These are phyloP conservation scores for Leccinum variicolor DNA, from an alignment of 768 basidiomycete genomes.

Conservation along the genomic window DNA sequence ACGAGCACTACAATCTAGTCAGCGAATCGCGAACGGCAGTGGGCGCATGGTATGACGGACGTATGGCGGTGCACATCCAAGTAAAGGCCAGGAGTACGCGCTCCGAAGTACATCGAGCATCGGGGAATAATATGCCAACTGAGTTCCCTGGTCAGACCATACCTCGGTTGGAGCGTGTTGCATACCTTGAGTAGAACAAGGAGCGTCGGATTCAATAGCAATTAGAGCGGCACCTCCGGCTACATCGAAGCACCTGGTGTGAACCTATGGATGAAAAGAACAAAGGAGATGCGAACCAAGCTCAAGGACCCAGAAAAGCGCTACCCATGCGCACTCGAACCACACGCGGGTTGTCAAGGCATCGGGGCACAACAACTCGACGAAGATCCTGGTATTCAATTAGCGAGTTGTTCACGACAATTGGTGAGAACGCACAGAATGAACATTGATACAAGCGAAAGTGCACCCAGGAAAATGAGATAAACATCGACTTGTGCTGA, in stretches of 20 bases:
- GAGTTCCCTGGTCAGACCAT: not conserved
- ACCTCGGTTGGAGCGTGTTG: not conserved
- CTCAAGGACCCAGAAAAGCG: constrained; percentile 53
- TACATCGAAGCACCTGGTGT: constrained; percentile 21
- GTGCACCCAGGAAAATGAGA: constrained; percentile 56
- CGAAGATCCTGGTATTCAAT: constrained; percentile 42
- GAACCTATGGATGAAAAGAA: constrained; percentile 3
- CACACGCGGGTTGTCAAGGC: constrained; percentile 59
- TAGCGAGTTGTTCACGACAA: not conserved
- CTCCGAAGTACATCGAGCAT: constrained; percentile 46
- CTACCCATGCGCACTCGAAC: constrained; percentile 68
- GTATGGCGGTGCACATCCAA: constrained; percentile 45
- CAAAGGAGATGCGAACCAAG: constrained; percentile 44
- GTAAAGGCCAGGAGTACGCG: constrained; percentile 57
- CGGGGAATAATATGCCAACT: not conserved
- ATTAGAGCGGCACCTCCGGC: constrained; percentile 53
- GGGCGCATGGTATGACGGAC: constrained; percentile 31
- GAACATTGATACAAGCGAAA: constrained; percentile 57
- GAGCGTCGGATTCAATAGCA: constrained; percentile 32
- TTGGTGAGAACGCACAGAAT: constrained; percentile 45
- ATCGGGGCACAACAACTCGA: constrained; percentile 52
- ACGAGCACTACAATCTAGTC: constrained; percentile 42
- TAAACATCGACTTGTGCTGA: constrained; percentile 54
- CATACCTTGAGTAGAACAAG: constrained; percentile 36
- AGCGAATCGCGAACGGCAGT: not conserved